Conservation (phyloP, 2,329 filamentous ascomycete genomes). For the Boeremia exigua region DNA sequence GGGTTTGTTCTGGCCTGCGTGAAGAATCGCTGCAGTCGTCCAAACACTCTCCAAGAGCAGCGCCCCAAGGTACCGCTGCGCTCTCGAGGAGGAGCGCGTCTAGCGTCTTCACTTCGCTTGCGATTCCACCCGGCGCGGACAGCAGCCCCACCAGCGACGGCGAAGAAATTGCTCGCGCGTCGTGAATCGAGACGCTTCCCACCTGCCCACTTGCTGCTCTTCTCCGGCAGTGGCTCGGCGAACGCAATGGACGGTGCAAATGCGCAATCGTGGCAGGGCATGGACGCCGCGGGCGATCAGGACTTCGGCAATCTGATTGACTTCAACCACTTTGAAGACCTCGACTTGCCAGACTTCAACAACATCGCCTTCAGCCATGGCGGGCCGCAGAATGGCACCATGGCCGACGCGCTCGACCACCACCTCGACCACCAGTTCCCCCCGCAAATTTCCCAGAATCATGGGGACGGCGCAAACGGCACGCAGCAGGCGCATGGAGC, state of each 20-base stretch:
- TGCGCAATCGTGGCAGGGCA: constrained; percentile 49
- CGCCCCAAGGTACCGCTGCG: neutral
- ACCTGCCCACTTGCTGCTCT: constrained; percentile 19
- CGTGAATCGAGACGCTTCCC: constrained; percentile 16
- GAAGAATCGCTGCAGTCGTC: neutral
- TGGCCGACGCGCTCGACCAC: constrained; percentile 42
- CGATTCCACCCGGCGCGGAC: constrained; percentile 12
- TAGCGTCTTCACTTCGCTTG: constrained; percentile 16
- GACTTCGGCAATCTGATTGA: constrained; percentile 54
- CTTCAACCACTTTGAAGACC: constrained; percentile 39
- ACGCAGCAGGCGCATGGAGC: constrained; percentile 23
- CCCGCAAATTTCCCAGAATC: constrained; percentile 34
- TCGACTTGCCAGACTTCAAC: constrained; percentile 37
- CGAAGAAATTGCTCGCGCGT: constrained; percentile 17
- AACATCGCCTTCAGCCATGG: constrained; percentile 34
- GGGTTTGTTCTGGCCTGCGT: constrained; percentile 4
- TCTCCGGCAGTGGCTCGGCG: constrained; percentile 22
- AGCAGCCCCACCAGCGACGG: constrained; percentile 16
- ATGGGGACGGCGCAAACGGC: constrained; percentile 28
- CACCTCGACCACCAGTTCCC: constrained; percentile 42
- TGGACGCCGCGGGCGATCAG: constrained; percentile 49
- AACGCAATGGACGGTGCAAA: constrained; percentile 43
- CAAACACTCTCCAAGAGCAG: neutral
- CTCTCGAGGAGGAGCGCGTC: constrained; percentile 9
- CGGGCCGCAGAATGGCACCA: constrained; percentile 26